A percentile compares a stretch with the other conserved stretches of the same genome.
Evolutionary conservation across 2,329 filamentous ascomycete species (phyloP).

Genomic region (Fusarium graminum): DNA sequence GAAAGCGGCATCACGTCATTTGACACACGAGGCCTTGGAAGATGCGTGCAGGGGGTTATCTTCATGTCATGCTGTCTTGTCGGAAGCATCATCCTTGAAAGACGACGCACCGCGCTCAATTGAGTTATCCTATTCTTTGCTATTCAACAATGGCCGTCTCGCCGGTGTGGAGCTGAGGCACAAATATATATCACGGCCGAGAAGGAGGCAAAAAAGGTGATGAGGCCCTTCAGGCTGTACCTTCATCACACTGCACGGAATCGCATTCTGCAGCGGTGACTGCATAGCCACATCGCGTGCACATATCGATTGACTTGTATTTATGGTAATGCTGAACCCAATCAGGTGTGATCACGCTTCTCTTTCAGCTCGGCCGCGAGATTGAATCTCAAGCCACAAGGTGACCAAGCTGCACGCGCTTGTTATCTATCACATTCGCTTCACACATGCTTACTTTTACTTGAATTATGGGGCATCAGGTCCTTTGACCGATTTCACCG

Average conservation of each 20-base stretch:
- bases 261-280: slow-evolving; percentile 18
- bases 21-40: slow-evolving; percentile 10
- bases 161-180: slow-evolving; percentile 30
- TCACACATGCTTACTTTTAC: slow-evolving; percentile 7
- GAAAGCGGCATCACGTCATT: slow-evolving; percentile 27
- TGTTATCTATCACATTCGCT: slow-evolving; percentile 24
- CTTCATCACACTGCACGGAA: slow-evolving; percentile 36
- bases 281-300: slow-evolving; percentile 11
- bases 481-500: slow-evolving; percentile 13
- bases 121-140: neutral
- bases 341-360: neutral
- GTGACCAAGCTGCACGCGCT: slow-evolving; percentile 1
- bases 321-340: neutral
- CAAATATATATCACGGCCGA: neutral
- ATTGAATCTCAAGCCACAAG: slow-evolving; percentile 8
- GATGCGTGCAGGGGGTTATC: no score
- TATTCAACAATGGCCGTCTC: slow-evolving; percentile 3
- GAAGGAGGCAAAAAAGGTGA: slow-evolving; percentile 22
- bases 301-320: slow-evolving; percentile 11
- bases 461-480: neutral
- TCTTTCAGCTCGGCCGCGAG: slow-evolving; percentile 28
- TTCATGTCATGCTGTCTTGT: neutral
- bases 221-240: slow-evolving; percentile 42
- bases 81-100: slow-evolving; percentile 31
- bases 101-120: neutral